Base-by-base conservation (phyloP, 176 grass and related monocot species). In the barley (Hordeum vulgare) region DNA sequence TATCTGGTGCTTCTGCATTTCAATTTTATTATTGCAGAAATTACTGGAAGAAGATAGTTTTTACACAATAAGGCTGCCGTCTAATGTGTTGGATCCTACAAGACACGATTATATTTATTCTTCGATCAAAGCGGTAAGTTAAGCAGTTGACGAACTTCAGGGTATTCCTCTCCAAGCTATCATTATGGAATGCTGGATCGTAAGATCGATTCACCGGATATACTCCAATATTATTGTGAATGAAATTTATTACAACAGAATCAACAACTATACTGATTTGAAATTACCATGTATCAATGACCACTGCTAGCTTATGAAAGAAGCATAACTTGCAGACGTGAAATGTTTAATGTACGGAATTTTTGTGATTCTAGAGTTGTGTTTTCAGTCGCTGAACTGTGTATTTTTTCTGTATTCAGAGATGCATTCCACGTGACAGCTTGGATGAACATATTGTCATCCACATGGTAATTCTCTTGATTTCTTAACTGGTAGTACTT, bases 381-480 rank as follows among this genome's bases (percentile, higher is more conserved):
- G 3, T 56, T 79, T 82, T 51, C 35, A 80, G 26, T 87, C 74
- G 35, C 28, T 60, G 59, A 81, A 75, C 42, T 83, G 56, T 17
- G 63, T 82, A 21, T 88, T 81, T 56, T 78, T 21, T 79, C 26
- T 26, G 49, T 76, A 83, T 92, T 74, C 92, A 99, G 96, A 96
- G 96, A 86, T 99, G 93, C 74, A 85, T 99, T 81, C 89, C 96
- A 76, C 91, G 81, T 44, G 96, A 95, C 53, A 92, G 83, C 81
- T 90, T 99, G 93, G 89, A 94, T 66, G 96, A 99, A 80, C 93
- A 99, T 90, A 88, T 99, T 81, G 83, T 89, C 64, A 94, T 99
- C 76, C 96, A 99, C 83, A 94, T 90, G 79, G 96, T 99, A 96
- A 88, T 81, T 90, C 34, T 74, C 65, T 75, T 35, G 40, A 85